phyloP scores from a whole-genome alignment of 805 yeast genomes.

The Pichia ethanolica region DNA sequence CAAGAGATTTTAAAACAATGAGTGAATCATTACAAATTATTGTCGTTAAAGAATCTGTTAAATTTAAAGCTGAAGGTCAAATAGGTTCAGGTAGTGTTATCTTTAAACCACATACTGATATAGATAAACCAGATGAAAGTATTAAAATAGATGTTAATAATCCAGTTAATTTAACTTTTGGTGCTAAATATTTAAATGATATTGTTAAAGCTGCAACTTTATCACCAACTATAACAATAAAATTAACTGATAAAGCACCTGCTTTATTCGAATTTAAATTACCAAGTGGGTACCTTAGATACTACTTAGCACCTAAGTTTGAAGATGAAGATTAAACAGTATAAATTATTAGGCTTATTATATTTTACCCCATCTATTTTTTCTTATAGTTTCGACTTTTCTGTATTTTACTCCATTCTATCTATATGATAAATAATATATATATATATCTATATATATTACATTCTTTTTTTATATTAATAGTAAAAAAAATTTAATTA shows the following conservation, averaged over 20 bases:
- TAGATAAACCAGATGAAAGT: constrained; percentile 72
- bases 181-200: constrained; percentile 83
- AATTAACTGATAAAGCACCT: constrained; percentile 86
- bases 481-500: too few species aligned
- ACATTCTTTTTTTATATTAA: too few species aligned
- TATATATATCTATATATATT: too few species aligned
- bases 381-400: neutral
- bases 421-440: too few species aligned
- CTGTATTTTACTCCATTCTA: constrained; percentile 3
- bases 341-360: neutral
- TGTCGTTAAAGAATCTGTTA: constrained; percentile 87
- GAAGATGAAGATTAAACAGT: constrained; percentile 67
- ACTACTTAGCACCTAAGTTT: constrained; percentile 96
- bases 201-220: constrained; percentile 86
- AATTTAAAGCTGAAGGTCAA: constrained; percentile 86
- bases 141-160: constrained; percentile 71
- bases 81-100: constrained; percentile 83
- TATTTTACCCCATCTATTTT: neutral
- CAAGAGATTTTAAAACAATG: constrained; percentile 78
- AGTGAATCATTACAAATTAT: constrained; percentile 81
- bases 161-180: constrained; percentile 85
- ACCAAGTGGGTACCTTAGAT: constrained; percentile 87
- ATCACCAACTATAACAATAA: constrained; percentile 69
- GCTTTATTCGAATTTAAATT: constrained; percentile 89
- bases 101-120: constrained; percentile 73